Conservation (phyloP, 2,329 filamentous ascomycete genomes). For the Alternaria triticina region DNA sequence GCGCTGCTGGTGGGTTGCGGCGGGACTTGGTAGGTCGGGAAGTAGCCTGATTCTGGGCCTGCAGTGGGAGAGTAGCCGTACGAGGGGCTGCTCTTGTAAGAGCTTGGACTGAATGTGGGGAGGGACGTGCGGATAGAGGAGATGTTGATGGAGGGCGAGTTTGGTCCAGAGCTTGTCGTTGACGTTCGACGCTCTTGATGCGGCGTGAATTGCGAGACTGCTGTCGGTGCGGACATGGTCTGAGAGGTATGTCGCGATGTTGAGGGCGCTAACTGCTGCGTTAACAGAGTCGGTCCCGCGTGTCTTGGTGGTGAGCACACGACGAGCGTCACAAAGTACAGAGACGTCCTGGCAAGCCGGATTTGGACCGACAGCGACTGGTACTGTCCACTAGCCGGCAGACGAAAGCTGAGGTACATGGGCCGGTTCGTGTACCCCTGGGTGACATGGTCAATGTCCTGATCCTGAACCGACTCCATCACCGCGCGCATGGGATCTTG, state of each 20-base stretch:
- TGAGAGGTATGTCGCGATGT: conserved; percentile 37
- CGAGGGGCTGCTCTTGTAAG: conserved; percentile 42
- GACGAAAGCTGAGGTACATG: conserved; percentile 50
- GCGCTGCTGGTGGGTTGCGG: conserved; percentile 27
- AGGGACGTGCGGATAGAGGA: conserved; percentile 44
- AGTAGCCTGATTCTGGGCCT: conserved; percentile 43
- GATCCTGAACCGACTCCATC: conserved; percentile 49
- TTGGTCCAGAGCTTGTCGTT: conserved; percentile 43
- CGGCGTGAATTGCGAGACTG: conserved; percentile 36
- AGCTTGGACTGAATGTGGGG: conserved; percentile 41
- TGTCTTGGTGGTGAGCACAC: conserved; percentile 36
- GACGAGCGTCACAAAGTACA: conserved; percentile 56
- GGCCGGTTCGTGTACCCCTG: conserved; percentile 52
- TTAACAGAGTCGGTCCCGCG: conserved; percentile 39
- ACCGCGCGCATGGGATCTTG: conserved; percentile 52
- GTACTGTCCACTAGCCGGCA: conserved; percentile 37
- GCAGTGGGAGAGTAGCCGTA: conserved; percentile 45
- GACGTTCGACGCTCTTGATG: conserved; percentile 37
- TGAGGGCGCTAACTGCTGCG: conserved; percentile 43
- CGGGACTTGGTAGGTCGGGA: conserved; percentile 37
- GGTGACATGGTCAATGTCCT: conserved; percentile 53
- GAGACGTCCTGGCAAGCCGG: conserved; percentile 51
- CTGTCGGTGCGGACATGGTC: conserved; percentile 36
- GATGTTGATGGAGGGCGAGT: conserved; percentile 45
- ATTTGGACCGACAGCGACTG: conserved; percentile 46